phyloP scores from a whole-genome alignment of 768 basidiomycete species.

The Austroboletus eburneus region DNA sequence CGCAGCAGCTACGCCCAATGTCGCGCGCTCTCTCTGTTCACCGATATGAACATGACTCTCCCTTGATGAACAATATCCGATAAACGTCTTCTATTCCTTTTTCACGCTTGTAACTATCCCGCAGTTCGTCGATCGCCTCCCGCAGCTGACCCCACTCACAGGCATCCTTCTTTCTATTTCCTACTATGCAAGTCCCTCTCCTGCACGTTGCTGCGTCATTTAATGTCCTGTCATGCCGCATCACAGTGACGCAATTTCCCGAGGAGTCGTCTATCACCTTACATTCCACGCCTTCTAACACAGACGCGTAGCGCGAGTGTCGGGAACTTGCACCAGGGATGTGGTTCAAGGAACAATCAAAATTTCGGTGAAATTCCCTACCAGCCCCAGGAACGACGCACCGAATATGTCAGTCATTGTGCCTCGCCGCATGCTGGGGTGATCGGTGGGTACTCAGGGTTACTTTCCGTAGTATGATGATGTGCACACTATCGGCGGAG shows the following conservation, averaged over 20 bases:
- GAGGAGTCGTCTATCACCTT: too few relatives aligned
- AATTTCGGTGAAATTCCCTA: conserved; percentile 1
- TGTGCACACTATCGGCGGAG: neutral
- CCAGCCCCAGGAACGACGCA: conserved; percentile 9
- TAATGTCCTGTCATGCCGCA: neutral
- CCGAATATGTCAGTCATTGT: conserved; percentile 6
- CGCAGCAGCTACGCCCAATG: neutral
- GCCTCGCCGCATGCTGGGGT: conserved; percentile 1
- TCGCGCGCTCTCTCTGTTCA: conserved; percentile 8
- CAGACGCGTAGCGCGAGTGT: neutral
- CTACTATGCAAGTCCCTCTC: neutral
- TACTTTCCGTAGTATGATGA: neutral
- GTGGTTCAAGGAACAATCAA: conserved; percentile 13
- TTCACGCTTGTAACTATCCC: neutral
- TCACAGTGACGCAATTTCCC: neutral
- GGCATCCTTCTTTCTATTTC: neutral
- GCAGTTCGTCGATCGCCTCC: conserved; percentile 8
- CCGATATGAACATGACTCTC: conserved; percentile 3
- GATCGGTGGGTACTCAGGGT: neutral
- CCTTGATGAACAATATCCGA: neutral
- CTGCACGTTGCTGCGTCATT: neutral
- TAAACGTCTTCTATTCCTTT: conserved; percentile 1
- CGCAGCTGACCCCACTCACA: neutral
- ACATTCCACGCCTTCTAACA: neutral
- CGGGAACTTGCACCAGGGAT: conserved; percentile 1